Percentiles rank a stretch among this genome's conserved stretches.
Evolutionary conservation across 495 filamentous ascomycete genomes (phyloP).

Genomic region (Aspergillus taichungensis): DNA sequence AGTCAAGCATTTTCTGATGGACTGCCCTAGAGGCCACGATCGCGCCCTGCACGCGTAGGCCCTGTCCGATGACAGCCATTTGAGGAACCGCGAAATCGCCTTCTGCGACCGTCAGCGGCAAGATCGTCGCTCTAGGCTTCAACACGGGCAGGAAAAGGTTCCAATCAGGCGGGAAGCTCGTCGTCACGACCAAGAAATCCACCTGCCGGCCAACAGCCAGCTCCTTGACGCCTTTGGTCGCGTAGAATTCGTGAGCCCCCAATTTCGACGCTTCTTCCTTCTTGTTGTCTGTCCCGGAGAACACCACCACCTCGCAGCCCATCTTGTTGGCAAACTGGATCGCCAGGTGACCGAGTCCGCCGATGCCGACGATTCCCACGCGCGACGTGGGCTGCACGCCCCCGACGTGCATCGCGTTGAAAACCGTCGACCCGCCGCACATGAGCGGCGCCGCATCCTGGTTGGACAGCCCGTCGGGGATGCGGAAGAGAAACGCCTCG

Average conservation of each 20-base stretch:
- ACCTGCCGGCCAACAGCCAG: slow-evolving; percentile 25
- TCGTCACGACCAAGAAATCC: slow-evolving; percentile 41
- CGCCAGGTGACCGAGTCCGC: slow-evolving; percentile 55
- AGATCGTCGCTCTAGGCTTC: slow-evolving; percentile 39
- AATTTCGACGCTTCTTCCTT: slow-evolving; percentile 46
- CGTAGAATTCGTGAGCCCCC: slow-evolving; percentile 42
- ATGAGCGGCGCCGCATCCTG: slow-evolving; percentile 44
- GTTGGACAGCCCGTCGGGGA: slow-evolving; percentile 41
- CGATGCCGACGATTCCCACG: slow-evolving; percentile 54
- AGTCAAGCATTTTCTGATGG: slow-evolving; percentile 48
- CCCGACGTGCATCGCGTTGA: slow-evolving; percentile 37
- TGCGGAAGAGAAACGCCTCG: slow-evolving; percentile 43
- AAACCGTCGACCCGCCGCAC: slow-evolving; percentile 49
- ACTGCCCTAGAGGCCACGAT: slow-evolving; percentile 41
- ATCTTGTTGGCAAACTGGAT: slow-evolving; percentile 56
- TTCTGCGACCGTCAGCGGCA: slow-evolving; percentile 40
- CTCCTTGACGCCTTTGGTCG: slow-evolving; percentile 32
- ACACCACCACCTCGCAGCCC: slow-evolving; percentile 55
- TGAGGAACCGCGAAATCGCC: slow-evolving; percentile 48
- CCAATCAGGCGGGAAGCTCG: slow-evolving; percentile 36
- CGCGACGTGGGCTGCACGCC: slow-evolving; percentile 37
- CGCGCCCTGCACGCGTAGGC: slow-evolving; percentile 44
- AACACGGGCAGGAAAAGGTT: slow-evolving; percentile 27
- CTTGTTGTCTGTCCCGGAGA: slow-evolving; percentile 48
- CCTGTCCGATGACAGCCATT: slow-evolving; percentile 35